Evolutionary conservation across 345 rosid species (phyloP).

Genomic region (Populus deltoides): DNA sequence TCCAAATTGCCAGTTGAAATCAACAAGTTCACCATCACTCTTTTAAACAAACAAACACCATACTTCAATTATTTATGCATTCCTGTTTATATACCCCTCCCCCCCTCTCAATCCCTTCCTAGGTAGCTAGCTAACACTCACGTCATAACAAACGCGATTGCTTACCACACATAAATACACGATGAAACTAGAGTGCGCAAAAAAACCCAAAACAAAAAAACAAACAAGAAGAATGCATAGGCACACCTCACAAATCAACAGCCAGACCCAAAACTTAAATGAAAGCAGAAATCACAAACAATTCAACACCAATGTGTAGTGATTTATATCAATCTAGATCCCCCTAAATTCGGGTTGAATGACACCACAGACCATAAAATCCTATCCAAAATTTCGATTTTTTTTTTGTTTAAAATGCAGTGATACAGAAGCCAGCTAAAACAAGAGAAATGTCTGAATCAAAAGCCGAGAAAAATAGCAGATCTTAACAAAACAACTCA

Average conservation of each 20-base stretch:
- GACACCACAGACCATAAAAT: neutral
- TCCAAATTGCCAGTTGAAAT: neutral
- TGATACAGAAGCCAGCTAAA: neutral
- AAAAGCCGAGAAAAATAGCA: neutral
- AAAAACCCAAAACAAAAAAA: too few species aligned
- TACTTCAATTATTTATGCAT: too few species aligned
- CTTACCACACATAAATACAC: too few species aligned
- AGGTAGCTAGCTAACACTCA: neutral
- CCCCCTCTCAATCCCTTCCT: neutral
- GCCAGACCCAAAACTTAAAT: too few species aligned
- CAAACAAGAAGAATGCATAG: too few species aligned
- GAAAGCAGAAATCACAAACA: too few species aligned
- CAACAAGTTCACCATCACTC: neutral
- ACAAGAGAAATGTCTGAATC: neutral
- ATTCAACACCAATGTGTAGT: neutral
- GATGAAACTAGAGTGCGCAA: neutral
- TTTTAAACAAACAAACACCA: neutral
- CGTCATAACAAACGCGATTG: neutral
- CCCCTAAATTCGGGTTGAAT: too few species aligned
- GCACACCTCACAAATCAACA: too few species aligned
- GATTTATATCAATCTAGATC: neutral
- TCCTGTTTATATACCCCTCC: neutral
- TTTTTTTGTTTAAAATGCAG: neutral
- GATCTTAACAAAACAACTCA: slow-evolving; percentile 1
- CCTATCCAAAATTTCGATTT: neutral